These are phyloP conservation scores for Cyberlindnera mississippiensis DNA, from an alignment of 805 yeast species.

Conservation along the genomic window DNA sequence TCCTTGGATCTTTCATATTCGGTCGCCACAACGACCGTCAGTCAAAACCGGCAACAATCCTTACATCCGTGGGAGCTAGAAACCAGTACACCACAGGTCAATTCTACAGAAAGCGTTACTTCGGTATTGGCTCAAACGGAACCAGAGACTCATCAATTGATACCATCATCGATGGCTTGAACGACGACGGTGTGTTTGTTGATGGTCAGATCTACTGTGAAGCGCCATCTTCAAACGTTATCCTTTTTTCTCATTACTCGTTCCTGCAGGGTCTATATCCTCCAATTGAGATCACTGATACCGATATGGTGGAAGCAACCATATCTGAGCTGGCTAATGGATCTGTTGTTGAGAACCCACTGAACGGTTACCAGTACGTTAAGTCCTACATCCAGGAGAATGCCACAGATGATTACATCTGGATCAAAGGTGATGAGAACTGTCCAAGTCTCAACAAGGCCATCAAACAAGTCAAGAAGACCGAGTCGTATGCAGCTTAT, in stretches of 20 bases:
- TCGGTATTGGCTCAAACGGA: slow-evolving; percentile 30
- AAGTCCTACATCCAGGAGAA: slow-evolving; percentile 34
- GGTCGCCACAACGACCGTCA: slow-evolving; percentile 49
- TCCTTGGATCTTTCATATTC: slow-evolving; percentile 40
- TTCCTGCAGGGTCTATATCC: slow-evolving; percentile 48
- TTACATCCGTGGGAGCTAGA: slow-evolving; percentile 42
- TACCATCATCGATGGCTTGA: slow-evolving; percentile 30
- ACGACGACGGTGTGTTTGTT: slow-evolving; percentile 34
- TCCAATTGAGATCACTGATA: slow-evolving; percentile 29
- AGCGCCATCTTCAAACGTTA: slow-evolving; percentile 32
- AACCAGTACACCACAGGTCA: slow-evolving; percentile 37
- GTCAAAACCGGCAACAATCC: slow-evolving; percentile 39
- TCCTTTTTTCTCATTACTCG: slow-evolving; percentile 38
- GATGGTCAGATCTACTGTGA: slow-evolving; percentile 36
- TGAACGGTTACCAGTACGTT: slow-evolving; percentile 45
- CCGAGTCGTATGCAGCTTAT: slow-evolving; percentile 30
- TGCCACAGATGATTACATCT: slow-evolving; percentile 35
- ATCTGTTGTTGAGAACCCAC: slow-evolving; percentile 34
- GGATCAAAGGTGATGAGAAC: slow-evolving; percentile 38
- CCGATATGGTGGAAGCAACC: slow-evolving; percentile 20
- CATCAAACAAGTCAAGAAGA: slow-evolving; percentile 26
- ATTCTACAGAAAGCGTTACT: slow-evolving; percentile 41
- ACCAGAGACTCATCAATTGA: slow-evolving; percentile 26
- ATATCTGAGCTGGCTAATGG: slow-evolving; percentile 39
- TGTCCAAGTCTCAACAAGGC: slow-evolving; percentile 40